These are phyloP conservation scores for Ophiocordyceps unilateralis DNA, from an alignment of 2,329 filamentous ascomycete species.

Conservation along the genomic window DNA sequence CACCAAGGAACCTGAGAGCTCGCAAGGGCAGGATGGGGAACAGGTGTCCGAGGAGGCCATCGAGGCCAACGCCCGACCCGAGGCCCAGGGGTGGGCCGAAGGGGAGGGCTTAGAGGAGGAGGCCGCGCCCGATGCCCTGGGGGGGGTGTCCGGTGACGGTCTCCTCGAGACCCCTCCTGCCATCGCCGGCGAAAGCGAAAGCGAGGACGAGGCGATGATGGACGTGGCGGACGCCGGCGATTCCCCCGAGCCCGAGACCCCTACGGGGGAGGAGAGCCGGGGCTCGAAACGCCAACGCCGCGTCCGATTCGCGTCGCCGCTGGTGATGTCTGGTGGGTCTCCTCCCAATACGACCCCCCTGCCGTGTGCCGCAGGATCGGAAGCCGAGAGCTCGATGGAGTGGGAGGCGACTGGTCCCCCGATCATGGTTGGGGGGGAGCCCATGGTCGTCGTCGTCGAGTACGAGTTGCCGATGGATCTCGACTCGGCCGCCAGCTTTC, in stretches of 20 bases:
- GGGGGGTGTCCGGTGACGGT: too few species aligned
- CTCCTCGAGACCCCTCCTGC: too few species aligned
- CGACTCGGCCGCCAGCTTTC: not conserved
- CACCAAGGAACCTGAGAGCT: too few species aligned
- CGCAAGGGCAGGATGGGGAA: too few species aligned
- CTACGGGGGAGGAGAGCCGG: not conserved
- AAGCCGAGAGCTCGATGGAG: slow-evolving; percentile 1
- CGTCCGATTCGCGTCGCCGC: not conserved
- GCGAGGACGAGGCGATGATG: not conserved
- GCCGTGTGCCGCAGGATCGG: slow-evolving; percentile 1
- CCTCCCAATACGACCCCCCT: not conserved
- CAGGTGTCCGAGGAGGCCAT: too few species aligned
- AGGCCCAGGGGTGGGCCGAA: too few species aligned
- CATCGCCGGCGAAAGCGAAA: not conserved
- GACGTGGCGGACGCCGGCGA: not conserved
- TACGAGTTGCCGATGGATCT: slow-evolving; percentile 1
- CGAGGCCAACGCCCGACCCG: too few species aligned
- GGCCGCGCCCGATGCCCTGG: too few species aligned
- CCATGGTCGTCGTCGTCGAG: not conserved
- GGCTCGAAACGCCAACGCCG: not conserved
- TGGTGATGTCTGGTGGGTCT: not conserved
- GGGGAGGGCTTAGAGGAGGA: too few species aligned
- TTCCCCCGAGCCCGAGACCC: not conserved
- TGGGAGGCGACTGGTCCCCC: not conserved
- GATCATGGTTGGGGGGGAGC: not conserved